A percentile compares a stretch with the other conserved stretches of the same genome.
These are phyloP conservation scores for Xylona heveae DNA, from an alignment of 495 filamentous ascomycete species.

Conservation along the genomic window DNA sequence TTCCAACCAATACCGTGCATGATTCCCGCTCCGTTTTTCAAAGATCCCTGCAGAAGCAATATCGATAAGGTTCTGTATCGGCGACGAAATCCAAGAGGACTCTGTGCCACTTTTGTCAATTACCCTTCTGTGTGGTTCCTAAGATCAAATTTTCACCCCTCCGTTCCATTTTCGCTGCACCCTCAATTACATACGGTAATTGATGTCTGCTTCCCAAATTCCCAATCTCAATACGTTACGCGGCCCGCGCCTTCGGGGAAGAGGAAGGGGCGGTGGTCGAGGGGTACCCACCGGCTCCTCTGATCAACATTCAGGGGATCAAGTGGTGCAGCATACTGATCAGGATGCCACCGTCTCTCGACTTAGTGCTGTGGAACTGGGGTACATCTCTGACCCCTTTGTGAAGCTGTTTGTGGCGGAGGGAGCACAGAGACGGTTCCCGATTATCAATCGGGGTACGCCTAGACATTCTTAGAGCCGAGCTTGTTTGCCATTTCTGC, in stretches of 20 bases:
- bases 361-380: slow-evolving; percentile 69
- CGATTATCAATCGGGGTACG: slow-evolving; percentile 83
- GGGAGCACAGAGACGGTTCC: slow-evolving; percentile 34
- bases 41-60: too few species aligned
- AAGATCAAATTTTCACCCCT: too few species aligned
- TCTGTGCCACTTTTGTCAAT: too few species aligned
- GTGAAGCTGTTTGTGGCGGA: slow-evolving; percentile 35
- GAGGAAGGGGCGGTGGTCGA: slow-evolving; percentile 19
- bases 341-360: slow-evolving; percentile 77
- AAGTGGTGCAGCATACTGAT: slow-evolving; percentile 70
- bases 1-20: too few species aligned
- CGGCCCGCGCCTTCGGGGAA: slow-evolving; percentile 16
- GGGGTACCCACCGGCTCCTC: slow-evolving; percentile 20
- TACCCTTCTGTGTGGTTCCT: too few species aligned
- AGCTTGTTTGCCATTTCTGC: background rate
- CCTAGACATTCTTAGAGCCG: background rate
- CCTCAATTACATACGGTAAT: background rate
- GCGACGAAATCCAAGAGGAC: too few species aligned
- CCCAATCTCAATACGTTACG: slow-evolving; percentile 56
- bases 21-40: too few species aligned
- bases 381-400: slow-evolving; percentile 70
- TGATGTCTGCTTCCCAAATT: slow-evolving; percentile 52
- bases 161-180: too few species aligned
- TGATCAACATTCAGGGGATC: slow-evolving; percentile 26
- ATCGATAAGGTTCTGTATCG: too few species aligned